These are phyloP conservation scores for Amphirosellinia nigrospora DNA, from an alignment of 495 filamentous ascomycete genomes.

Conservation along the genomic window DNA sequence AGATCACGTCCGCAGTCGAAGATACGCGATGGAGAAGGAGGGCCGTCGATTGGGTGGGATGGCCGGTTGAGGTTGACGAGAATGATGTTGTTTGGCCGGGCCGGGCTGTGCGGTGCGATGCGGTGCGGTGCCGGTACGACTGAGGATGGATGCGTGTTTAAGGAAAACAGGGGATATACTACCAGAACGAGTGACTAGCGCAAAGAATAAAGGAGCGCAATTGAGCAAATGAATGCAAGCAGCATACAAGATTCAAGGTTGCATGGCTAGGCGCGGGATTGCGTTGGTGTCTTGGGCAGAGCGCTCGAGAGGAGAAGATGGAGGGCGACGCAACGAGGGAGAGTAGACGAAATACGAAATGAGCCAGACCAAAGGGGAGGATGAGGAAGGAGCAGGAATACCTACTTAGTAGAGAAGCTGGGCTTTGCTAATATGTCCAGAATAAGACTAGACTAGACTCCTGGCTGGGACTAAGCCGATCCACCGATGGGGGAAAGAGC, in stretches of 20 bases:
- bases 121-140: slow-evolving; percentile 6
- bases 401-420: not conserved
- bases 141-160: not conserved
- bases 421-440: slow-evolving; percentile 2
- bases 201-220: not conserved
- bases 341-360: not conserved
- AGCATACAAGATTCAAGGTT: slow-evolving; percentile 14
- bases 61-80: not conserved
- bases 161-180: not conserved
- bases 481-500: slow-evolving; percentile 16
- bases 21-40: not conserved
- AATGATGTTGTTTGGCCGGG: slow-evolving; percentile 12
- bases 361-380: not conserved
- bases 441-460: slow-evolving; percentile 19
- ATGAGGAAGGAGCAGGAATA: too few relatives aligned
- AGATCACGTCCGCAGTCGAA: not conserved
- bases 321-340: slow-evolving; percentile 3
- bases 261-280: slow-evolving; percentile 14
- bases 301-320: slow-evolving; percentile 1
- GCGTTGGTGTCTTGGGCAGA: not conserved
- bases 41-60: not conserved
- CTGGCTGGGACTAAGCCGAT: not conserved
- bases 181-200: slow-evolving; percentile 23
- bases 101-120: not conserved
- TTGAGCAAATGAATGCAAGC: slow-evolving; percentile 4